Percentiles rank a stretch among this genome's conserved stretches.
Evolutionary conservation across 441 rosid species (phyloP).

Genomic region (Eutrema salsugineum): DNA sequence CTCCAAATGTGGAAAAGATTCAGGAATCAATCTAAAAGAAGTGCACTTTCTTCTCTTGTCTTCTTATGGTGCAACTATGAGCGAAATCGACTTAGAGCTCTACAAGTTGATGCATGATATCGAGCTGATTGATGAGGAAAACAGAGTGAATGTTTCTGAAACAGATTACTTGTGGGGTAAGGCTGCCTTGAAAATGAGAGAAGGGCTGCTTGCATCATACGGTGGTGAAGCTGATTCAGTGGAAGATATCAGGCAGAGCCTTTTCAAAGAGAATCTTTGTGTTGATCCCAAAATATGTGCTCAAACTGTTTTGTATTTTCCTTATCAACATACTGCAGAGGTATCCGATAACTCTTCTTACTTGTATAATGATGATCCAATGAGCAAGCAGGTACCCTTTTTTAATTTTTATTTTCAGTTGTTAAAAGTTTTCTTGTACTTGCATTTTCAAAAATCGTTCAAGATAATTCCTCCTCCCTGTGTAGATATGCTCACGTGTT

Average conservation of each 20-base stretch:
- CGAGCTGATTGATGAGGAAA: conserved; percentile 44
- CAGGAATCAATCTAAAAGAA: conserved; percentile 63
- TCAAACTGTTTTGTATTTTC: conserved; percentile 64
- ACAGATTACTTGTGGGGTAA: conserved; percentile 79
- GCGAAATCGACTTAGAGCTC: conserved; percentile 78
- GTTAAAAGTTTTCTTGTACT: neutral
- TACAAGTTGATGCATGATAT: conserved; percentile 62
- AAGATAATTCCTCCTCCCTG: conserved; percentile 17
- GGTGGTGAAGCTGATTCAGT: conserved; percentile 41
- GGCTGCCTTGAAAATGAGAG: conserved; percentile 59
- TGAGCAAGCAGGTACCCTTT: conserved; percentile 12
- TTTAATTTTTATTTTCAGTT: neutral
- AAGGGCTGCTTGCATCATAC: conserved; percentile 42
- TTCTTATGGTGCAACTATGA: conserved; percentile 85
- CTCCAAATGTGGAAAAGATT: conserved; percentile 45
- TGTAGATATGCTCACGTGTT: conserved; percentile 48
- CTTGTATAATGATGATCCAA: conserved; percentile 27
- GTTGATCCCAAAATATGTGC: conserved; percentile 74
- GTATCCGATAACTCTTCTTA: conserved; percentile 29
- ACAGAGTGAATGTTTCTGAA: conserved; percentile 39
- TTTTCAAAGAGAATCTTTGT: conserved; percentile 78
- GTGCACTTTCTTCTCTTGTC: conserved; percentile 67
- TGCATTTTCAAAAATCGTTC: neutral
- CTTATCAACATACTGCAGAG: conserved; percentile 53
- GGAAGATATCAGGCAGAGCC: conserved; percentile 52